Base-by-base conservation (phyloP, 2,329 filamentous ascomycete genomes). In the Lachnellula occidentalis region DNA sequence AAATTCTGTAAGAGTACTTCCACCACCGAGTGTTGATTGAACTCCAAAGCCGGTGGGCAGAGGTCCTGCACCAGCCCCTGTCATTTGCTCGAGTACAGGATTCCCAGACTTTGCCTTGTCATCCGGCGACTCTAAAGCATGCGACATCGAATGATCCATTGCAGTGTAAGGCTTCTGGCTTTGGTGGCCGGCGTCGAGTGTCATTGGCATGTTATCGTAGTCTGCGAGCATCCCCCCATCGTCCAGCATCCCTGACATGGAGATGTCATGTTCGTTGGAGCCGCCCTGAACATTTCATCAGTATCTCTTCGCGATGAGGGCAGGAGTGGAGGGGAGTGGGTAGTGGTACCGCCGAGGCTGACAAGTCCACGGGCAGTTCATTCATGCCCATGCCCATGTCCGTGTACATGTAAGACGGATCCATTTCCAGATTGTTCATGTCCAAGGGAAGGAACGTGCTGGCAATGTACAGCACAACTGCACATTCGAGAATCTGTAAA, bases 1-100 rank as follows among this genome's bases (percentile, higher is more conserved):
- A 64, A 85, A 85, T 66, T 86, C 80, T 60, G 81, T 85, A 62
- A 85, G 69, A 7, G 79, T 84, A 70, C 79, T 84, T 50, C 74
- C 73, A 15, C 60, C 61, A 34, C 50, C 53, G 22, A 64, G 39
- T 27, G 55, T 58, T 17, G 65, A 57, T 45, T 65, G 66, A 34
- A 51, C 55, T 21, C 64, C 64, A 45, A 69, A 68, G 5, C 63
- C 63, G 3, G 64, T 63, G 12, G 66, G 67, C 17, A 70, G 46
- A 14, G 66, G 67, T 22, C 67, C 66, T 15, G 64, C 69, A 11
- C 67, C 67, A 36, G 58, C 62, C 19, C 62, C 63, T 36, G 48
- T 64, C 53, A 64, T 62, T 36, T 58, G 57, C 46, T 51, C 57
- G 39, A 67, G 62, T 7, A 46, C 50, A 24, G 52, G 21, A 39